phyloP scores from a whole-genome alignment of 257 asterid species.

The Solanum bulbocastanum region DNA sequence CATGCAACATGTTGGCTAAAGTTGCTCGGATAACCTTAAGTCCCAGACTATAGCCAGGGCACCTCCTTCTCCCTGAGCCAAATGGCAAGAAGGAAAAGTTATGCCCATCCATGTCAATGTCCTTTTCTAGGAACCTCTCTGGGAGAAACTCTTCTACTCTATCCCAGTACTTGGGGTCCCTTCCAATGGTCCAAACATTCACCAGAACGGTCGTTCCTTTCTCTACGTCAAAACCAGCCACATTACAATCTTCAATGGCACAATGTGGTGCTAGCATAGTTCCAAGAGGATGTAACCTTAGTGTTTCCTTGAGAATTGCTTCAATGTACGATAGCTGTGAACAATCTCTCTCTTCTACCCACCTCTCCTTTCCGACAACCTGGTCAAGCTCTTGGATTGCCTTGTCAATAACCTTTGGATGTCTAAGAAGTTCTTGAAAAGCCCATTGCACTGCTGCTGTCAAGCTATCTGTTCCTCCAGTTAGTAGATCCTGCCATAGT shows the following conservation, averaged over 20 bases:
- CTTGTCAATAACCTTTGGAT: conserved; percentile 13
- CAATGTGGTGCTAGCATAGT: conserved; percentile 2
- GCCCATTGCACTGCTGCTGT: conserved; percentile 19
- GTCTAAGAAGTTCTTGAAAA: conserved; percentile 7
- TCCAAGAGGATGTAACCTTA: conserved; percentile 5
- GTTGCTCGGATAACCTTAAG: conserved; percentile 11
- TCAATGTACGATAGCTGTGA: conserved; percentile 5
- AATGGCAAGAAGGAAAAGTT: conserved; percentile 14
- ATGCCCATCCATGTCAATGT: conserved; percentile 4
- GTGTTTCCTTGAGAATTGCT: conserved; percentile 3
- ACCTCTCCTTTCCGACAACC: conserved; percentile 6
- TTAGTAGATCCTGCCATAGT: conserved; percentile 4
- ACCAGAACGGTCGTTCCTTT: conserved; percentile 2
- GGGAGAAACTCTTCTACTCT: conserved; percentile 11
- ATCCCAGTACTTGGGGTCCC: conserved; percentile 10
- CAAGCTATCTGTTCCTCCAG: conserved; percentile 18
- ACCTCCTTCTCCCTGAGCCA: conserved; percentile 21
- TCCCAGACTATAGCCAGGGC: conserved; percentile 15
- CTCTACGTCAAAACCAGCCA: not conserved
- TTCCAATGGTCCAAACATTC: conserved; percentile 3
- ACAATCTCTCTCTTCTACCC: conserved; percentile 9
- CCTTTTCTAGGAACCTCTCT: conserved; percentile 10
- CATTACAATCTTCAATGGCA: conserved; percentile 3
- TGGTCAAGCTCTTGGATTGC: conserved; percentile 18
- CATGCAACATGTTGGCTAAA: conserved; percentile 26